A percentile compares a stretch with the other conserved stretches of the same genome.
Conservation (phyloP, 352 stramenopile species). For the Phytophthora pinifolia region DNA sequence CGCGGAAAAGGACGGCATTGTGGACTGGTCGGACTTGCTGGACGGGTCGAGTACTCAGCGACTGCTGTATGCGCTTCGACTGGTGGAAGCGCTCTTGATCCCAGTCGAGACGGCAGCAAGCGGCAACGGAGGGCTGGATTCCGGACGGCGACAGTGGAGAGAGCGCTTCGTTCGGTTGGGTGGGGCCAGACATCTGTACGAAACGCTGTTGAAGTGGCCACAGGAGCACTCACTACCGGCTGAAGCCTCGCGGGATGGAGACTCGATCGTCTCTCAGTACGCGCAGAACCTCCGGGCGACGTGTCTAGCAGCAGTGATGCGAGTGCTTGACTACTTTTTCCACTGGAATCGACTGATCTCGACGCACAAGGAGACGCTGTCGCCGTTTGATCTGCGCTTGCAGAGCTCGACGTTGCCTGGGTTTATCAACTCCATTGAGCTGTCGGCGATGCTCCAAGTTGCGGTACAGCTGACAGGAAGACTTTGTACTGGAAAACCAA, state of each 20-base stretch:
- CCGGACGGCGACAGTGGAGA: slow-evolving; percentile 65
- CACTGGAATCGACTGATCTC: slow-evolving; percentile 14
- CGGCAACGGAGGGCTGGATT: slow-evolving; percentile 28
- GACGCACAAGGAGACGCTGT: background rate
- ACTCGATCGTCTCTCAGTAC: slow-evolving; percentile 28
- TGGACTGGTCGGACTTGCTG: slow-evolving; percentile 52
- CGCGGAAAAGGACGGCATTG: slow-evolving; percentile 11
- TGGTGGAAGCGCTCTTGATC: slow-evolving; percentile 72
- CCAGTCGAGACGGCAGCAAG: slow-evolving; percentile 23
- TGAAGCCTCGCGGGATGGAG: background rate
- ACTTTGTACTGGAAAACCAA: slow-evolving; percentile 8
- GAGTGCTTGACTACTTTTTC: slow-evolving; percentile 50
- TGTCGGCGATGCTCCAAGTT: slow-evolving; percentile 13
- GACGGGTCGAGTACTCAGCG: slow-evolving; percentile 49
- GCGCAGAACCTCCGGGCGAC: slow-evolving; percentile 39
- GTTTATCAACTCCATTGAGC: slow-evolving; percentile 36
- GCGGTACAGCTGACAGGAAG: slow-evolving; percentile 10
- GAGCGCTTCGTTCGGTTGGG: slow-evolving; percentile 76
- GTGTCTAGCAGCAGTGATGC: slow-evolving; percentile 54
- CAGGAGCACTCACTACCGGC: background rate
- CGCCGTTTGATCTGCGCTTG: slow-evolving; percentile 38
- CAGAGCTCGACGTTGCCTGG: slow-evolving; percentile 31
- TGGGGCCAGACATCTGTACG: slow-evolving; percentile 47
- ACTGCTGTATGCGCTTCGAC: slow-evolving; percentile 62
- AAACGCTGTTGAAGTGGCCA: slow-evolving; percentile 35